Percentiles rank a stretch among this genome's conserved stretches.
phyloP scores from a whole-genome alignment of 495 filamentous ascomycete species.

The Xylaria bambusicola region DNA sequence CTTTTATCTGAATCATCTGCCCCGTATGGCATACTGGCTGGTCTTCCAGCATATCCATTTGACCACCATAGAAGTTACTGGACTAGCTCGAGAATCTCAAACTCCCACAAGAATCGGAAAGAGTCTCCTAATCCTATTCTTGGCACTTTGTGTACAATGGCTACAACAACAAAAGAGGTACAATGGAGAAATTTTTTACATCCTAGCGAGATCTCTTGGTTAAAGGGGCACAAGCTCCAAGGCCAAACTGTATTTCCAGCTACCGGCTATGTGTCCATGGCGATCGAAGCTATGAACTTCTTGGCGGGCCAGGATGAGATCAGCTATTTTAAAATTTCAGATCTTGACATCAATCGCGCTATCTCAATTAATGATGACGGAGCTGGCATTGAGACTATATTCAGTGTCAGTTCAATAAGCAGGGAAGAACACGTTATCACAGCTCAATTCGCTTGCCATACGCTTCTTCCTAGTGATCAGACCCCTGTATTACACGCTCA shows the following conservation, averaged over 20 bases:
- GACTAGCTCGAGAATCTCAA: constrained; percentile 42
- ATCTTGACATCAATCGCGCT: constrained; percentile 18
- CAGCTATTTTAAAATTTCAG: constrained; percentile 13
- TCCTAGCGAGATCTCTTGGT: constrained; percentile 37
- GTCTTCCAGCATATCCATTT: constrained; percentile 51
- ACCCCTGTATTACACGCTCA: no score
- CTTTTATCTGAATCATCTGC: no score
- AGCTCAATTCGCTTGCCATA: no score
- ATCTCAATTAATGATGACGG: constrained; percentile 18
- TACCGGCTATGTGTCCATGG: constrained; percentile 42
- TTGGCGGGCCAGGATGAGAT: neutral
- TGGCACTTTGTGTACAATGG: constrained; percentile 28
- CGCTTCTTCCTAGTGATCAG: no score
- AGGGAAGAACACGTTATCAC: neutral
- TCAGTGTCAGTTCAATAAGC: constrained; percentile 13
- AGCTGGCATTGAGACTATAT: constrained; percentile 16
- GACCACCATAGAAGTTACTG: constrained; percentile 44
- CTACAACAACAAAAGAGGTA: constrained; percentile 12
- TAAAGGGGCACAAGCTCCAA: constrained; percentile 38
- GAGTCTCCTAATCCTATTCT: constrained; percentile 42
- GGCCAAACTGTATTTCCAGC: constrained; percentile 37
- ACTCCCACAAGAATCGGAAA: constrained; percentile 16
- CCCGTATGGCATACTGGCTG: no score
- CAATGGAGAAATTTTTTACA: constrained; percentile 38
- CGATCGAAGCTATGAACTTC: constrained; percentile 35